Evolutionary conservation across 2,329 filamentous ascomycete species (phyloP), one percentile per base, ranked within the genome.

Genomic region (Fusarium phyllophilum): DNA sequence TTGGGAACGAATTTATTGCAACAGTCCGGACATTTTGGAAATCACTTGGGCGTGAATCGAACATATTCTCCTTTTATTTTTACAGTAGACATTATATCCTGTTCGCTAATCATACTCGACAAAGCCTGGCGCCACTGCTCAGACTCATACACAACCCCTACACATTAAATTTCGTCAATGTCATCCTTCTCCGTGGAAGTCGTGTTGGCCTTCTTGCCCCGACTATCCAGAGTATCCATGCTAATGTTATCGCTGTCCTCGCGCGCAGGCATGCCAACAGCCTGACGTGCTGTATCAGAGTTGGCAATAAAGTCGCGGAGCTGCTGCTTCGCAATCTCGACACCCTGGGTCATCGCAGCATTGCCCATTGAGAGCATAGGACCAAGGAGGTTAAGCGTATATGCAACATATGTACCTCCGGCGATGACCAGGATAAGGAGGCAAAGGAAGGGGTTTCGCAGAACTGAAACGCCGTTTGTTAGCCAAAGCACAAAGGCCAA

Each of bases 311-410:
- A 98, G 38, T 97, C 94, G 31, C 96, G 90, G 52, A 98, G 89
- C 77, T 93, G 92, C 85, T 96, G 93, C 86, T 97, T 98, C 80
- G 94, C 94, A 75, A 99, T 94, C 77, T 97, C 94, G 36, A 97
- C 79, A 13, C 94, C 96, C 84, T 99, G 96, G 72, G 89, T 88
- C 54, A 91, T 92, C 8, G 96, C 96, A 20, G 96, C 96, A 77
- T 96, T 96, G 75, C 91, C 90, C 94, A 99, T 98, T 80, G 97
- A 95, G 77, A 97, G 87, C 87, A 99, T 98, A 0, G 96, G 96
- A 2, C 96, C 96, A 85, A 97, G 95, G 22, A 99, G 90, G 81
- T 98, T 98, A 75, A 99, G 91, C 39, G 91, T 95, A 84, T 96
- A 98, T 8, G 95, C 96, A 34, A 98, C 87, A 79, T 98, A 99